phyloP scores from a whole-genome alignment of 495 filamentous ascomycete genomes.

The Penicillium waksmanii region DNA sequence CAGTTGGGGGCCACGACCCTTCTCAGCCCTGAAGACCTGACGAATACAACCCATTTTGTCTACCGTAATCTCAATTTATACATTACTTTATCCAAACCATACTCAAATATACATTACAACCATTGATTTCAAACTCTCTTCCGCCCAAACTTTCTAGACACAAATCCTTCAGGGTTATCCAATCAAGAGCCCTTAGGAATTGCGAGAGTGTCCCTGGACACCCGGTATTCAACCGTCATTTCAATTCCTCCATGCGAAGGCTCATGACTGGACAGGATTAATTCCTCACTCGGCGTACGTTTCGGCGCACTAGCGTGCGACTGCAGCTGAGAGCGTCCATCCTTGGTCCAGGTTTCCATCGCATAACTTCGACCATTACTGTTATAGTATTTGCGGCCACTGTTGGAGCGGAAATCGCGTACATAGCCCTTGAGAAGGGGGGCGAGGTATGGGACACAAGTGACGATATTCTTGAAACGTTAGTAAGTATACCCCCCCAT shows the following conservation, averaged over 20 bases:
- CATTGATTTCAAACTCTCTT: not conserved
- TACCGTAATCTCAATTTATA: too few relatives aligned
- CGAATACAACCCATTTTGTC: too few relatives aligned
- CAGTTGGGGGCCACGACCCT: not conserved
- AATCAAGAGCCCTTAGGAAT: not conserved
- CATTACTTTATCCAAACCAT: not conserved
- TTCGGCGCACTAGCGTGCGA: constrained; percentile 33
- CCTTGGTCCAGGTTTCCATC: constrained; percentile 39
- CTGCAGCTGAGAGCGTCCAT: constrained; percentile 32
- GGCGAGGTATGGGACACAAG: constrained; percentile 50
- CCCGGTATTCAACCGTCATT: constrained; percentile 51
- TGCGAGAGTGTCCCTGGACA: constrained; percentile 33
- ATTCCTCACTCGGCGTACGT: constrained; percentile 47
- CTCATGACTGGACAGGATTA: constrained; percentile 40
- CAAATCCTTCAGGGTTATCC: not conserved
- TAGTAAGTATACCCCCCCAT: not conserved
- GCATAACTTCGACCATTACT: constrained; percentile 30
- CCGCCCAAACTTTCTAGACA: too few relatives aligned
- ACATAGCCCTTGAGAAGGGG: constrained; percentile 45
- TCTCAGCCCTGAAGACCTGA: not conserved
- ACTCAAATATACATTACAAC: not conserved
- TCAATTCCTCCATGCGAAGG: constrained; percentile 40
- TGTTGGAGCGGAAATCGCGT: constrained; percentile 36
- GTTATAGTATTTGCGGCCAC: constrained; percentile 29
- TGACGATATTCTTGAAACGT: constrained; percentile 47